Base-by-base conservation (phyloP, 2,329 filamentous ascomycete species). In the Aureobasidium leucospermi region DNA sequence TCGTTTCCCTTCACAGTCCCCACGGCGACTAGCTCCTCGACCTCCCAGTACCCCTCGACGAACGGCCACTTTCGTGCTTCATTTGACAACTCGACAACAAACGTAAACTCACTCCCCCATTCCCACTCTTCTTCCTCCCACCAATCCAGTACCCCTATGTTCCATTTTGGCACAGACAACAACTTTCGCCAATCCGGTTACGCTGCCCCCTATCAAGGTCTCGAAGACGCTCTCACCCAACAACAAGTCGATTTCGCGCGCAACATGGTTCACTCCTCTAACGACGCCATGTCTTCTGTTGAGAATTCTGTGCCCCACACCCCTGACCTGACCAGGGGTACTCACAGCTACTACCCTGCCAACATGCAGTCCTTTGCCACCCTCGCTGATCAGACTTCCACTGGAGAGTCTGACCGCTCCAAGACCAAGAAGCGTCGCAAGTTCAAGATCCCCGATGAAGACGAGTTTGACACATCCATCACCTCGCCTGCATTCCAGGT, bases 101-200 rank as follows among this genome's bases (percentile, higher is more conserved):
- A 53, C n/a, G 13, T 41, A 23, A 36, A 52, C 39, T 51, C 39
- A 15, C 28, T n/a, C 15, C 31, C 46, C 1, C 36, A 43, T 5
- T 31, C 46, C 15, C 45, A 46, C 46, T 34, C 57, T 28, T 43
- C 57, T 28, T 48, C 59, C n/a, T 36, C 59, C 15, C 43, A 38
- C 31, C 48, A 46, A 11, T 41, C 51, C 10, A 16, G 9, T 34
- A 38, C 59, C 13, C 43, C 53, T 3, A 29, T 52, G 28, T 56
- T 46, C 45, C 59, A 55, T 13, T 60, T 61, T 19, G 59, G 59
- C 11, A 42, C 59, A 6, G 59, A 61, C 32, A 58, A 45, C 38
- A 58, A 51, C 19, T 61, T 61, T 29, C 42, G 45, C 31, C 42
- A 48, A 52, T 31, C 36, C 23, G 59, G 59, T 16, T 61, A 57